Percentiles rank a stretch among this genome's conserved stretches.
These are phyloP conservation scores for Xylaria curta DNA, from an alignment of 495 filamentous ascomycete genomes.

Conservation along the genomic window DNA sequence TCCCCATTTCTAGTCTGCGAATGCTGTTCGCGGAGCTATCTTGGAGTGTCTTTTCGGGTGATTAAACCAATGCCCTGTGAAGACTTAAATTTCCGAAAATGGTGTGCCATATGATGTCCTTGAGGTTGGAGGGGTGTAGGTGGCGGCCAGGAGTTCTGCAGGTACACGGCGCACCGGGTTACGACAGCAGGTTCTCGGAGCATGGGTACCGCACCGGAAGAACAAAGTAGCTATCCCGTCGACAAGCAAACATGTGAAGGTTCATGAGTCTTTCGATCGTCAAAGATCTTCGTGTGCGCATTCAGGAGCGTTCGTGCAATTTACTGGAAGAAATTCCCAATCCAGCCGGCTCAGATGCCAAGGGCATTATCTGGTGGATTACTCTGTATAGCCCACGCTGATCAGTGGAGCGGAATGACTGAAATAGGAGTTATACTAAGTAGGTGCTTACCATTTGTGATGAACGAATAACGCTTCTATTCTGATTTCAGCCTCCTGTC, in stretches of 20 bases:
- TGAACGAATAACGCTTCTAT: neutral
- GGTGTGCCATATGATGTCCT: neutral
- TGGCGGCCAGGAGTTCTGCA: neutral
- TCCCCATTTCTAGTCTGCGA: neutral
- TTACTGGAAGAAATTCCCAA: neutral
- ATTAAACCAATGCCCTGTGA: neutral
- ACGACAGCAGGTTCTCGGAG: constrained; percentile 23
- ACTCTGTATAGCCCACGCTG: neutral
- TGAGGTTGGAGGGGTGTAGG: neutral
- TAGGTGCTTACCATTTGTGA: neutral
- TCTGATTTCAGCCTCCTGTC: neutral
- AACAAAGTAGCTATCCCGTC: constrained; percentile 3
- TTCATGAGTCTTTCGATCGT: neutral
- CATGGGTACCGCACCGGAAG: constrained; percentile 13
- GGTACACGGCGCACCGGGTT: constrained; percentile 9
- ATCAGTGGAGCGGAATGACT: constrained; percentile 17
- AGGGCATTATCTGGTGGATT: constrained; percentile 15
- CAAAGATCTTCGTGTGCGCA: constrained; percentile 6
- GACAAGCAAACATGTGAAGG: constrained; percentile 11
- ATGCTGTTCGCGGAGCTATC: neutral
- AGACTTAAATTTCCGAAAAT: constrained; percentile 12
- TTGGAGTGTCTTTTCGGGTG: neutral
- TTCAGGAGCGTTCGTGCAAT: constrained; percentile 6
- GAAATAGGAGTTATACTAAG: constrained; percentile 17
- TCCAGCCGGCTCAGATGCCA: neutral